These are phyloP conservation scores for Teratosphaeriaceae sp. DNA, from an alignment of 2,329 filamentous ascomycete species.

Conservation along the genomic window DNA sequence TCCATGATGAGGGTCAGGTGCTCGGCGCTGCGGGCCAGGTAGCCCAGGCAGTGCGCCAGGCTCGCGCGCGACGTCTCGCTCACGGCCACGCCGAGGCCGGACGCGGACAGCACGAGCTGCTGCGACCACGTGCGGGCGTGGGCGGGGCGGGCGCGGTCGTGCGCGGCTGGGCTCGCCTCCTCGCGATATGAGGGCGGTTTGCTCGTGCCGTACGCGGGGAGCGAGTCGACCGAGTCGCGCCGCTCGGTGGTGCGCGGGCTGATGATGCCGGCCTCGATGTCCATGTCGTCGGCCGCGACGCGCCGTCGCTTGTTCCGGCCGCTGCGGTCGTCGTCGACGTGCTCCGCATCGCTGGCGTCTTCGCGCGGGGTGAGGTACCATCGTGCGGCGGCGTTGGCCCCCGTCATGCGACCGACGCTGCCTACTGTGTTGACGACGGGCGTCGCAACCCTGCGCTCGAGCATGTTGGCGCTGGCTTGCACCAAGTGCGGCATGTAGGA, in stretches of 20 bases:
- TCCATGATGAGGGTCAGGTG: slow-evolving; percentile 71
- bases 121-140: slow-evolving; percentile 61
- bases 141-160: slow-evolving; percentile 25
- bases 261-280: slow-evolving; percentile 37
- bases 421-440: slow-evolving; percentile 83
- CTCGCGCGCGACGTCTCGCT: slow-evolving; percentile 80
- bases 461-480: slow-evolving; percentile 80
- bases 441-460: slow-evolving; percentile 76
- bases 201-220: slow-evolving; percentile 78
- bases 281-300: slow-evolving; percentile 38
- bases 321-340: slow-evolving; percentile 25
- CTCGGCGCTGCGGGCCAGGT: slow-evolving; percentile 74
- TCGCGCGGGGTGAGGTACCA: slow-evolving; percentile 64
- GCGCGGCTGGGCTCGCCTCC: slow-evolving; percentile 25
- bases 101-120: slow-evolving; percentile 69
- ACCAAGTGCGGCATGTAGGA: slow-evolving; percentile 83
- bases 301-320: slow-evolving; percentile 37
- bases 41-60: slow-evolving; percentile 74
- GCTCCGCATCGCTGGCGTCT: slow-evolving; percentile 44
- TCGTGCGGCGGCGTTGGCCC: slow-evolving; percentile 78
- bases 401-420: slow-evolving; percentile 74
- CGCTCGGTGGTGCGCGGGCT: slow-evolving; percentile 29
- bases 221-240: slow-evolving; percentile 57
- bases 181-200: slow-evolving; percentile 36
- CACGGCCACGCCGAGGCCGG: slow-evolving; percentile 84